Evolutionary conservation across 257 asterid species (phyloP).

Genomic region (Solanum virginianum): DNA sequence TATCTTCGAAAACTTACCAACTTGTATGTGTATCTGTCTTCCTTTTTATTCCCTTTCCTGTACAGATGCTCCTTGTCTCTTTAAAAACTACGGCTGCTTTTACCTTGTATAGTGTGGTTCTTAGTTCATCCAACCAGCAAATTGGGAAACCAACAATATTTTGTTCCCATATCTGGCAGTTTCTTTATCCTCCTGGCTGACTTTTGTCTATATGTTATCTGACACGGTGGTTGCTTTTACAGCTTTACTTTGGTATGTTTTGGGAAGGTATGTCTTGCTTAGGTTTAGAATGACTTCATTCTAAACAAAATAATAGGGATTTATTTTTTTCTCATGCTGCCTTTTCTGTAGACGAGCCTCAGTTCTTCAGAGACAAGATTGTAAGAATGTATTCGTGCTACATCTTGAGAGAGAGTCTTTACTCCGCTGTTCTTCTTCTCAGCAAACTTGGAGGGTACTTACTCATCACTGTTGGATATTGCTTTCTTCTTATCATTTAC

Average conservation of each 20-base stretch:
- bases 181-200: background rate
- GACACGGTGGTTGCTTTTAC: conserved; percentile 5
- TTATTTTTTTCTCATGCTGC: background rate
- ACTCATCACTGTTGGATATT: background rate
- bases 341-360: conserved; percentile 27
- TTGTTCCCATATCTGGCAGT: background rate
- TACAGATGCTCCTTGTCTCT: background rate
- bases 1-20: background rate
- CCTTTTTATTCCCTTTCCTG: background rate
- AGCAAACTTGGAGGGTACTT: conserved; percentile 53
- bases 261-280: conserved; percentile 49
- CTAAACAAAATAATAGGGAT: background rate
- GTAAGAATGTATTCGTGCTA: conserved; percentile 39
- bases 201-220: background rate
- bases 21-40: background rate
- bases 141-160: background rate
- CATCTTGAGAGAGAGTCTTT: conserved; percentile 57
- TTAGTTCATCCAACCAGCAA: background rate
- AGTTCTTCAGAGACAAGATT: conserved; percentile 53
- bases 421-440: conserved; percentile 28
- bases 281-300: background rate
- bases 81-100: background rate
- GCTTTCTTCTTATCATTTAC: background rate
- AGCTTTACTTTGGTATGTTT: conserved; percentile 86
- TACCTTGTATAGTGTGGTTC: background rate